A percentile compares a stretch with the other conserved stretches of the same genome.
Conservation (phyloP, 805 yeast genomes). For the Candida gorgasii region DNA sequence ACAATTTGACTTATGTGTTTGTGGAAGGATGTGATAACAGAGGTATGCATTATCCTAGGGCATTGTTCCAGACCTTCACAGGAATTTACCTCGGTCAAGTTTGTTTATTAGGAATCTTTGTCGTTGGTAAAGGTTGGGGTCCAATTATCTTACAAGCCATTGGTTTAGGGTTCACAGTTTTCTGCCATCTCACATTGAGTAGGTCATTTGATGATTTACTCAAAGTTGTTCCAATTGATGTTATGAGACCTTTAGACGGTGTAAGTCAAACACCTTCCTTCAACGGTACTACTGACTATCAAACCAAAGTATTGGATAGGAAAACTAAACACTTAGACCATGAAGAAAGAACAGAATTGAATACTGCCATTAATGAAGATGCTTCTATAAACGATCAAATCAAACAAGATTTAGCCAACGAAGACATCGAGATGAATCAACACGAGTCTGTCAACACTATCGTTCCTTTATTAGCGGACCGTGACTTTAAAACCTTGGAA, state of each 20-base stretch:
- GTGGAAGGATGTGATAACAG: slow-evolving; percentile 70
- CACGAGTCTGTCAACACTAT: slow-evolving; percentile 13
- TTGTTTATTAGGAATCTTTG: slow-evolving; percentile 82
- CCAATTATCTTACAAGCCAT: slow-evolving; percentile 78
- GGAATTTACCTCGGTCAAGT: slow-evolving; percentile 89
- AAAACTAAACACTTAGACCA: slow-evolving; percentile 8
- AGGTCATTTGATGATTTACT: slow-evolving; percentile 66
- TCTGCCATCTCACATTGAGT: slow-evolving; percentile 65
- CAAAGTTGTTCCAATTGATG: slow-evolving; percentile 62
- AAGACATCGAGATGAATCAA: slow-evolving; percentile 15
- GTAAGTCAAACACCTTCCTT: slow-evolving; percentile 61
- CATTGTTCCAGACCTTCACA: slow-evolving; percentile 81
- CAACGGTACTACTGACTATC: slow-evolving; percentile 34
- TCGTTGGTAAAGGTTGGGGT: slow-evolving; percentile 94
- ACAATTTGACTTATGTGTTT: slow-evolving; percentile 73
- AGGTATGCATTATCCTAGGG: slow-evolving; percentile 86
- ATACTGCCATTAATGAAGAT: slow-evolving; percentile 18
- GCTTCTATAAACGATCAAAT: slow-evolving; percentile 20
- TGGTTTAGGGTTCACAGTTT: slow-evolving; percentile 61
- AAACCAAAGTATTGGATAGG: slow-evolving; percentile 28
- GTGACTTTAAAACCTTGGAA: slow-evolving; percentile 43
- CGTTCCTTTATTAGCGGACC: slow-evolving; percentile 71
- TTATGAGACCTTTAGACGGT: slow-evolving; percentile 79
- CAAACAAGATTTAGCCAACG: slow-evolving; percentile 20
- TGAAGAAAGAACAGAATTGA: slow-evolving; percentile 13